These are phyloP conservation scores for Rhizopus sp. DNA, from an alignment of 371 early-diverging fungal genomes.

Conservation along the genomic window DNA sequence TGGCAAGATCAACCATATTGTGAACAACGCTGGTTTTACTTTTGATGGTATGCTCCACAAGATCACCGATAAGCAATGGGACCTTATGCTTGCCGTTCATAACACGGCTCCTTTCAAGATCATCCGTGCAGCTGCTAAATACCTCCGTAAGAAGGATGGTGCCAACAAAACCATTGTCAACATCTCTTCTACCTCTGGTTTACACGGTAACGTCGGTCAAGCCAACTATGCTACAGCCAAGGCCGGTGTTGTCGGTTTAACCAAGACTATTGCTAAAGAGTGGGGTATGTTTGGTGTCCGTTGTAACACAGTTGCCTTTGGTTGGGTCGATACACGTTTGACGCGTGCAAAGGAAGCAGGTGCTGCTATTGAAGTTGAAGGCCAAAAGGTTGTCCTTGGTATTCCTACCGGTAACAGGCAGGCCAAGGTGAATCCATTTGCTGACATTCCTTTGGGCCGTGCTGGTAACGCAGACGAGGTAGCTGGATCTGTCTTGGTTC, in stretches of 20 bases:
- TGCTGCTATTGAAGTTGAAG: conserved; percentile 64
- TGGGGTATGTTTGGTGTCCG: conserved; percentile 67
- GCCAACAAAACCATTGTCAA: conserved; percentile 58
- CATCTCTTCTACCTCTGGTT: conserved; percentile 69
- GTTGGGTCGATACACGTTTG: conserved; percentile 70
- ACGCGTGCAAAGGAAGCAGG: conserved; percentile 74
- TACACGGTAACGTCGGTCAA: conserved; percentile 72
- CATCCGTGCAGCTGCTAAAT: conserved; percentile 64
- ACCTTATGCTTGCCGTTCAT: conserved; percentile 68
- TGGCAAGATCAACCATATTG: conserved; percentile 71
- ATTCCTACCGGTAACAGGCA: conserved; percentile 61
- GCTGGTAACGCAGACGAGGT: conserved; percentile 70
- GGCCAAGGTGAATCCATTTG: conserved; percentile 47
- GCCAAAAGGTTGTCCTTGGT: conserved; percentile 69
- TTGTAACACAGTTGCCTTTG: conserved; percentile 68
- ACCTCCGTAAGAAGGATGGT: conserved; percentile 59
- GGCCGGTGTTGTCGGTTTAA: conserved; percentile 59
- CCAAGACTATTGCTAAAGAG: conserved; percentile 66
- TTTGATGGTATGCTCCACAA: conserved; percentile 74
- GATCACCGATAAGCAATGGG: conserved; percentile 71
- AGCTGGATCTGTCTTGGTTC: conserved; percentile 64
- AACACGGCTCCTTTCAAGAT: conserved; percentile 72
- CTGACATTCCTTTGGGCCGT: conserved; percentile 66
- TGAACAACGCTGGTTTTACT: conserved; percentile 76
- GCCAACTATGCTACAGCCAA: conserved; percentile 65